Evolutionary conservation across 257 asterid genomes (phyloP).

Genomic region (Petunia axillaris): DNA sequence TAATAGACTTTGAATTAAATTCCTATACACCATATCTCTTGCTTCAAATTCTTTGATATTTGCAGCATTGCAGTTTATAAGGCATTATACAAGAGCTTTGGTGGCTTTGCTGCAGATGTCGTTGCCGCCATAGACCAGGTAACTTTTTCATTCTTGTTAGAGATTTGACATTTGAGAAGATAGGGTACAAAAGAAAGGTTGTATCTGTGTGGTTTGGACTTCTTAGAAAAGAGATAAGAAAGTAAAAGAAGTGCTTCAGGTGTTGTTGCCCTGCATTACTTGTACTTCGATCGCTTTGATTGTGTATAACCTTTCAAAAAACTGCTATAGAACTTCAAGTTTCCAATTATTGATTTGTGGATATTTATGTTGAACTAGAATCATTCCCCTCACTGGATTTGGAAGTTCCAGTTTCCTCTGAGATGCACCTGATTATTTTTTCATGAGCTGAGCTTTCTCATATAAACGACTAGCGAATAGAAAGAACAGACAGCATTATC

Average conservation of each 20-base stretch:
- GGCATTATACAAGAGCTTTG: constrained; percentile 97
- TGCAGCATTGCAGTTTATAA: constrained; percentile 87
- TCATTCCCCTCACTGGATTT: constrained; percentile 12
- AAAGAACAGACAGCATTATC: background rate
- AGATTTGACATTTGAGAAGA: constrained; percentile 9
- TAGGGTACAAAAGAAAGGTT: background rate
- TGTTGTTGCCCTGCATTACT: background rate
- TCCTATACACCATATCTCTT: background rate
- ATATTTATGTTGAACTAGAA: background rate
- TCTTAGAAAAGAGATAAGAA: background rate
- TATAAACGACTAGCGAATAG: background rate
- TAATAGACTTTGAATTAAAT: background rate
- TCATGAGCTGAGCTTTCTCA: background rate
- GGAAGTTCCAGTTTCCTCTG: constrained; percentile 1
- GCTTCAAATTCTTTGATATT: constrained; percentile 17
- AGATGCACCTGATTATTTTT: background rate
- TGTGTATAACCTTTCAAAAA: background rate
- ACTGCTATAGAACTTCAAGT: background rate
- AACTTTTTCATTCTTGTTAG: constrained; percentile 14
- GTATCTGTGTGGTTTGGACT: constrained; percentile 13
- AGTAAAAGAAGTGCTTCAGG: background rate
- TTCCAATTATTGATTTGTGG: background rate
- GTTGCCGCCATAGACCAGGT: constrained; percentile 99
- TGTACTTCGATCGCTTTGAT: background rate
- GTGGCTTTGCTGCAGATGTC: constrained; percentile 99